Base-by-base conservation (phyloP, 129 eudicot species). In the Erigeron canadensis region DNA sequence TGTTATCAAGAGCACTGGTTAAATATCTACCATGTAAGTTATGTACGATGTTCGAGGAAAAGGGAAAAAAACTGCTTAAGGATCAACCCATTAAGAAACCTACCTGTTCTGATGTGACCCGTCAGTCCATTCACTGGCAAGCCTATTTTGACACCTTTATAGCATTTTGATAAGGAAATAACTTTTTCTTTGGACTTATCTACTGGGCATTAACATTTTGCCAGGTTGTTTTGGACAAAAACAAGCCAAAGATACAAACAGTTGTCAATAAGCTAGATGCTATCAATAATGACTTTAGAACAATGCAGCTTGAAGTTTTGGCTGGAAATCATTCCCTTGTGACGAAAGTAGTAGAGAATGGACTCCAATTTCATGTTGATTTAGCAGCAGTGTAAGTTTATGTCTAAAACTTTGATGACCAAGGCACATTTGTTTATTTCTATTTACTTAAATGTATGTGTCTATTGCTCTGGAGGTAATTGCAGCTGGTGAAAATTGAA, bases 281-380 rank as follows among this genome's bases (percentile, higher is more conserved):
- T 53, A 94, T 94, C 58, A 60, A 84, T 17, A 87, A 85, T 67
- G 95, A 94, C 72, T 94, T 80, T 71, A 89, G 98, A 87, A 94
- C 96, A 7, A 94, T 94, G 98, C 90, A 86, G 79, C 95, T 94
- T 59, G 96, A 94, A 82, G 97, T 94, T 74, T 81, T 94, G 78
- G 95, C 96, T 22, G 98, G 98, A 81, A 94, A 94, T 77, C 91
- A 84, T 73, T 94, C 98, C 50, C 97, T 94, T 82, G 93, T 85
- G 71, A 89, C 98, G 37, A 85, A 93, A 34, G 75, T 94, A 8
- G 82, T 84, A 42, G 98, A 94, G 78, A 94, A 87, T 86, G 98
- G 97, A 59, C 47, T 94, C 71, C 90, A 85, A 61, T 94, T 94
- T 67, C 95, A 89, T 59, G 88, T 94, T 73, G 97, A 94, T 81